A percentile compares a stretch with the other conserved stretches of the same genome.
Conservation (phyloP, 306 rosid genomes). For the Oemleria cerasiformis region DNA sequence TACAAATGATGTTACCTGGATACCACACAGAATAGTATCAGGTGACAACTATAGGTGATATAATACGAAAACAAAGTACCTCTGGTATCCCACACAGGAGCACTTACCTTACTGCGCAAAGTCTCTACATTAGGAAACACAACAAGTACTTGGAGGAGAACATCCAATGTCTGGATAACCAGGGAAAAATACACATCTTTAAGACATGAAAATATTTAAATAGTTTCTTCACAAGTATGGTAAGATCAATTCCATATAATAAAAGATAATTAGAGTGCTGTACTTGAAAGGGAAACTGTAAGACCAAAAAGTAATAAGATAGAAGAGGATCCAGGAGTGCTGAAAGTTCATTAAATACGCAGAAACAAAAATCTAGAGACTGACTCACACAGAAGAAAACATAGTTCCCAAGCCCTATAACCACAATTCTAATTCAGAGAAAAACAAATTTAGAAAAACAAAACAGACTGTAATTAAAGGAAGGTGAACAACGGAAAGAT, state of each 20-base stretch:
- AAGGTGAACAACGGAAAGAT: slow-evolving; percentile 4
- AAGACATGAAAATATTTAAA: slow-evolving; percentile 8
- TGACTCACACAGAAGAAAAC: background rate
- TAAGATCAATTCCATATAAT: background rate
- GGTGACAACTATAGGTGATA: slow-evolving; percentile 20
- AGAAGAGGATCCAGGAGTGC: background rate
- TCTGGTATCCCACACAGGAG: slow-evolving; percentile 12
- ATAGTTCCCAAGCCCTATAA: background rate
- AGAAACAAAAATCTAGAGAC: background rate
- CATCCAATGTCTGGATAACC: slow-evolving; percentile 71
- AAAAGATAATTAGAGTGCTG: background rate
- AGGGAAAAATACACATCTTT: background rate
- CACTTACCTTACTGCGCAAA: slow-evolving; percentile 63
- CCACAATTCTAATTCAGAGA: background rate
- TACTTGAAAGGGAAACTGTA: background rate
- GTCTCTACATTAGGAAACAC: slow-evolving; percentile 77
- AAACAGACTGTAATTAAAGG: background rate
- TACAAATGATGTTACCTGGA: slow-evolving; percentile 87
- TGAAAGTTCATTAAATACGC: background rate
- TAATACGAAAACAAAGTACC: slow-evolving; percentile 5
- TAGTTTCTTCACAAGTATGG: background rate
- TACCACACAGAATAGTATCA: slow-evolving; percentile 22
- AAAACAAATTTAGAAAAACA: background rate
- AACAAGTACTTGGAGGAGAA: slow-evolving; percentile 84
- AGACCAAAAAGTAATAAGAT: background rate